These are phyloP conservation scores for Leersia perrieri DNA, from an alignment of 176 grass and related monocot species.

Conservation along the genomic window DNA sequence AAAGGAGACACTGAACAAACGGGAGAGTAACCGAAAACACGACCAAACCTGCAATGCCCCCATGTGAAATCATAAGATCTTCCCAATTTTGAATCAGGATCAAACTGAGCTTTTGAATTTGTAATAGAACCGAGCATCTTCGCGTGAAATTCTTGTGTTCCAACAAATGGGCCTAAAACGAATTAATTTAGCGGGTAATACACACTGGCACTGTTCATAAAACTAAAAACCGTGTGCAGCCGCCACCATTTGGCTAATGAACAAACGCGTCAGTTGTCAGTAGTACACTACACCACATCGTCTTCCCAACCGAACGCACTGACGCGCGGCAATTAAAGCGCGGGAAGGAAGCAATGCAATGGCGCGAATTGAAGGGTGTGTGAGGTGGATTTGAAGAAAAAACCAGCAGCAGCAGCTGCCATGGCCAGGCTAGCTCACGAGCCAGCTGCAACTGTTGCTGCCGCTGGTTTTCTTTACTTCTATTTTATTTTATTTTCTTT, in stretches of 20 bases:
- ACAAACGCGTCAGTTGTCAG: neutral
- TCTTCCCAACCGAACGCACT: slow-evolving; percentile 33
- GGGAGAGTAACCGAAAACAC: neutral
- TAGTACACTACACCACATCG: no score
- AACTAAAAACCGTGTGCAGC: neutral
- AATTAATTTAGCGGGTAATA: neutral
- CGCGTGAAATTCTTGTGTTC: neutral
- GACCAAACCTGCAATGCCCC: neutral
- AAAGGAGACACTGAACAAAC: neutral
- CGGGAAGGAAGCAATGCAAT: slow-evolving; percentile 11
- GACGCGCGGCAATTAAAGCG: slow-evolving; percentile 13
- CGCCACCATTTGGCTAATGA: neutral
- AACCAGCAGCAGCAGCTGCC: neutral
- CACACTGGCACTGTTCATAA: neutral
- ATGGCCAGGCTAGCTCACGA: neutral
- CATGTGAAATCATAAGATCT: no score
- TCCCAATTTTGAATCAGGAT: no score
- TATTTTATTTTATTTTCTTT: no score
- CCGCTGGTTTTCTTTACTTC: slow-evolving; percentile 15
- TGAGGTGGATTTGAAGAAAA: neutral
- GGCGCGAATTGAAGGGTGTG: neutral
- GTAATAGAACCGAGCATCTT: neutral
- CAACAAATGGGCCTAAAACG: neutral
- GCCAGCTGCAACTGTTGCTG: neutral
- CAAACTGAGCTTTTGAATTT: no score